Evolutionary conservation across 768 basidiomycete genomes (phyloP).

Genomic region (Boletus reticulatus): DNA sequence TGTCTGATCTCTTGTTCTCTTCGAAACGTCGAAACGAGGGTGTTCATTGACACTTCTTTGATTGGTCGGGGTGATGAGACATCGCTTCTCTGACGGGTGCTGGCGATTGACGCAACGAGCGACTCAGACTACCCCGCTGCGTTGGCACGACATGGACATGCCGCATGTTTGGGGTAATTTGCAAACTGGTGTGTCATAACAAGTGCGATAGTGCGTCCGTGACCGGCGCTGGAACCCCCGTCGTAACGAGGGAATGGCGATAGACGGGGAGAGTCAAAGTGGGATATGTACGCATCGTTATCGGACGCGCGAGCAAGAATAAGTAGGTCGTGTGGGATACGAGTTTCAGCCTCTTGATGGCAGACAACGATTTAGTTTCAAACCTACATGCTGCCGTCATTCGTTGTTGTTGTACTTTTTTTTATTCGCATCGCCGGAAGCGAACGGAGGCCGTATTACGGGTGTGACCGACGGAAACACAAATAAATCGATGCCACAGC

Average conservation of each 20-base stretch:
- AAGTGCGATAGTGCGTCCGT: too few relatives aligned
- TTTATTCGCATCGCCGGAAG: slow-evolving; percentile 19
- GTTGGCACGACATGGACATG: not conserved
- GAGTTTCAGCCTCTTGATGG: slow-evolving; percentile 16
- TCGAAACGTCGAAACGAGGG: slow-evolving; percentile 10
- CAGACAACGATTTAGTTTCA: slow-evolving; percentile 15
- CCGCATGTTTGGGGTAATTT: slow-evolving; percentile 17
- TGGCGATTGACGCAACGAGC: not conserved
- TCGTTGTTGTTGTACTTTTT: not conserved
- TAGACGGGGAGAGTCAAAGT: not conserved
- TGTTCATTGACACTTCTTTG: not conserved
- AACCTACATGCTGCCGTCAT: slow-evolving; percentile 8
- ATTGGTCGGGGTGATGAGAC: not conserved
- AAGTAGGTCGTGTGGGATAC: slow-evolving; percentile 1
- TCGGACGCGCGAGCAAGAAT: not conserved
- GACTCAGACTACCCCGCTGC: not conserved
- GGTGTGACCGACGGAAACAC: not conserved
- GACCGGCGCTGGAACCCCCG: not conserved
- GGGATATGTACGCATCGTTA: slow-evolving; percentile 10
- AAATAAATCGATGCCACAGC: not conserved
- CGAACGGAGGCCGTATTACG: slow-evolving; percentile 18
- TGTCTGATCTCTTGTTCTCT: not conserved
- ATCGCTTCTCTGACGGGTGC: slow-evolving; percentile 2
- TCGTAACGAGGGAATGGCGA: slow-evolving; percentile 12
- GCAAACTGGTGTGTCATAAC: slow-evolving; percentile 3